phyloP scores from a whole-genome alignment of 495 filamentous ascomycete genomes.

The Chaetomium cochliodes region DNA sequence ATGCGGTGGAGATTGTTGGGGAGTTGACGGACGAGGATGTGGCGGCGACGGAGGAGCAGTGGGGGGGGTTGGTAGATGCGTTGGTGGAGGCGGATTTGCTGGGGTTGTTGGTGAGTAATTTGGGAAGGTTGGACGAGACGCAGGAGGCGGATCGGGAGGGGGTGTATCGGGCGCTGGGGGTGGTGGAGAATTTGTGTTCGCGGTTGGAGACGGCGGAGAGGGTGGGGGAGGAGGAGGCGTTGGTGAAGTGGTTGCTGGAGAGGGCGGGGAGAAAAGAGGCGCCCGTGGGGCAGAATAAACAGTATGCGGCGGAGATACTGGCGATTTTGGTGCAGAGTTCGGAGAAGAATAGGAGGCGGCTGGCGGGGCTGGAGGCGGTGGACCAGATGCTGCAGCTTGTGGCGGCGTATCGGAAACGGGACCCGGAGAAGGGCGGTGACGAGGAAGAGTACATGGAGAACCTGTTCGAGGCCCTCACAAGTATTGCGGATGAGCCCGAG shows the following conservation, averaged over 20 bases:
- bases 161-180: constrained; percentile 79
- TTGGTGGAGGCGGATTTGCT: constrained; percentile 82
- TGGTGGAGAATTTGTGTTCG: constrained; percentile 84
- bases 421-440: constrained; percentile 80
- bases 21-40: constrained; percentile 97
- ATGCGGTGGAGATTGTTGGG: constrained; percentile 81
- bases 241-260: constrained; percentile 74
- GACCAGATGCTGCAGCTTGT: constrained; percentile 81
- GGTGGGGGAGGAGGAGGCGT: constrained; percentile 62
- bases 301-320: constrained; percentile 89
- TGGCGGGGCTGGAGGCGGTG: constrained; percentile 68
- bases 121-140: constrained; percentile 75
- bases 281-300: constrained; percentile 77
- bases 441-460: constrained; percentile 97
- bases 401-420: constrained; percentile 82
- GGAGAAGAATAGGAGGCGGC: constrained; percentile 64
- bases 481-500: constrained; percentile 68
- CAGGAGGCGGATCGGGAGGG: constrained; percentile 77
- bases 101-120: constrained; percentile 77
- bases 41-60: constrained; percentile 76
- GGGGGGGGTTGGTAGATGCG: constrained; percentile 75
- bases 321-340: constrained; percentile 66
- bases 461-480: constrained; percentile 79
- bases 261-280: constrained; percentile 48
- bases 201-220: constrained; percentile 59